Evolutionary conservation across 2,329 filamentous ascomycete species (phyloP), one percentile per base, ranked within the genome.

Genomic region (Aureobasidium sp.): DNA sequence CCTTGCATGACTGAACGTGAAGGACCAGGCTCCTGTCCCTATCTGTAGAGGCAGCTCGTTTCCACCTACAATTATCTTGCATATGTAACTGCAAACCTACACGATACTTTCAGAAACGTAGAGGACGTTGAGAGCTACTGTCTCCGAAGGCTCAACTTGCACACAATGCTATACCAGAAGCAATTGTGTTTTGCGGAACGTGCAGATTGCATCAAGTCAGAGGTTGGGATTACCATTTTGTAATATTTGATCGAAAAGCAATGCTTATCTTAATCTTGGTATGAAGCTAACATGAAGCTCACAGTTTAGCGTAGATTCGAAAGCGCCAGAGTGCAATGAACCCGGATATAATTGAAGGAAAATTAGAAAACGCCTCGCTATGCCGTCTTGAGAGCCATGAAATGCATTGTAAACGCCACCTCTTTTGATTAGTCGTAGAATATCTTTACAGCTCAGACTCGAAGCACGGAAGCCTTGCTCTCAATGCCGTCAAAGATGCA

Each of bases 401-500:
- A 8, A 59, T 59, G 10, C 27, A 27, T 20, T 48, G 9, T 36
- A 5, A 53, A 50, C 51, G 37, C 51, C 50, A 44, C 20, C 32
- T 42, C 37, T 60, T 39, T 37, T 60, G 50, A 8, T 32, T 41
- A 36, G n/a, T 51, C 50, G 34, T 52, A 6, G 26, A 26, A 29
- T 41, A 26, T 13, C 5, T 20, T 34, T 8, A 23, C 26, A 23
- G 20, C 34, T 47, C n/a, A 63, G 10, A 63, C 12, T 26, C 62
- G 62, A 32, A 83, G 76, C 66, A 84, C 82, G 44, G 75, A 77
- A 51, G 75, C 82, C 69, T 79, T 81, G 70, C 83, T 85, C 65
- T 72, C 76, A 2, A 86, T 78, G 1, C 85, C 85, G 68, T 87
- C 84, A 66, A 86, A 87, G 27, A 87, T 71, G 68, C 83, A 86